These are phyloP conservation scores for Venturia effusa DNA, from an alignment of 2,329 filamentous ascomycete genomes.

Conservation along the genomic window DNA sequence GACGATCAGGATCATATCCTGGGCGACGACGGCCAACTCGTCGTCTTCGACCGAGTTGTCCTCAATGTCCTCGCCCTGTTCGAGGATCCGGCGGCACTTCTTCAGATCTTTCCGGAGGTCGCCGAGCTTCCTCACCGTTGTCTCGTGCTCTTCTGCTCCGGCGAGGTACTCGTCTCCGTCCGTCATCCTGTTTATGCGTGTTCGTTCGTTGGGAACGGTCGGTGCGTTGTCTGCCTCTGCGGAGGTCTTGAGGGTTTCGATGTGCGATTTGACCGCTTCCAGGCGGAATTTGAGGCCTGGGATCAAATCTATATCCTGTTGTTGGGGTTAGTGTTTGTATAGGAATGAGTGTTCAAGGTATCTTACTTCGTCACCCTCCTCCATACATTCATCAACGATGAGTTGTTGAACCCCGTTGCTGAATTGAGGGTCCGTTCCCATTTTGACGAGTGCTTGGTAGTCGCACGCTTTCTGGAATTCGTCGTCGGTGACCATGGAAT, in stretches of 20 bases:
- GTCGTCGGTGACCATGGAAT: neutral
- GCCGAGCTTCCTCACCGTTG: too few species aligned
- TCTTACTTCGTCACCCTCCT: neutral
- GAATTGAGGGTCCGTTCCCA: neutral
- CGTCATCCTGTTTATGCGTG: too few species aligned
- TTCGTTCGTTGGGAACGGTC: too few species aligned
- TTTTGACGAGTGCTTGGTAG: neutral
- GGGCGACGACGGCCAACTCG: too few species aligned
- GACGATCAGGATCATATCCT: too few species aligned
- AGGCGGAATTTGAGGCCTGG: neutral
- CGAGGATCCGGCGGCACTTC: too few species aligned
- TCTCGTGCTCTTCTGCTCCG: too few species aligned
- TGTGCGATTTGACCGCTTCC: neutral
- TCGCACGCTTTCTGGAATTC: neutral
- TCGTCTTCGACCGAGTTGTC: too few species aligned
- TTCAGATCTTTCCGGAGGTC: too few species aligned
- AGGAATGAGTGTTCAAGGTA: neutral
- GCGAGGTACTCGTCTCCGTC: too few species aligned
- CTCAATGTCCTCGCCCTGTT: too few species aligned
- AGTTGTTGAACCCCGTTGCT: neutral
- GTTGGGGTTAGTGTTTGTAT: neutral
- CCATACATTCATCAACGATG: neutral
- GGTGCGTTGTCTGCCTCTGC: too few species aligned
- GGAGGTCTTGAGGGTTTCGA: neutral
- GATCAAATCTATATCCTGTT: neutral